These are phyloP conservation scores for Cadophora sp. DNA, from an alignment of 2,329 filamentous ascomycete genomes.

Conservation along the genomic window DNA sequence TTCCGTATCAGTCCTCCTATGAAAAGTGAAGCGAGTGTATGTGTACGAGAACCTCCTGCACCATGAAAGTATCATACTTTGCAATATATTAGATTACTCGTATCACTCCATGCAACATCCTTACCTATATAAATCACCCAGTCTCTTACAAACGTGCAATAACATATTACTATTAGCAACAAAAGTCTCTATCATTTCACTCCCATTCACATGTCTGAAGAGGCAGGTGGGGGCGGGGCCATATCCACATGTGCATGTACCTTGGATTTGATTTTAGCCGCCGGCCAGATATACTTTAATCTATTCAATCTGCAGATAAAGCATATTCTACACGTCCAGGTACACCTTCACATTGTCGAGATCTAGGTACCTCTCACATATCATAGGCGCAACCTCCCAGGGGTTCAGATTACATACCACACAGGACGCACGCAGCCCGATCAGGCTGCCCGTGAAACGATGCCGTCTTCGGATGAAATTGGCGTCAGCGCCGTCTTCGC, in stretches of 20 bases:
- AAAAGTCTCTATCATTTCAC: too few species aligned
- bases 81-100: too few species aligned
- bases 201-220: neutral
- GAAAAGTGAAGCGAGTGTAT: too few species aligned
- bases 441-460: neutral
- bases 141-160: too few species aligned
- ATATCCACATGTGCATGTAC: neutral
- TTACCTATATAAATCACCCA: too few species aligned
- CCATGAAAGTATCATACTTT: too few species aligned
- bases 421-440: neutral
- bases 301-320: neutral
- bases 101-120: too few species aligned
- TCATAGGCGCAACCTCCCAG: neutral
- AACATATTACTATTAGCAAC: too few species aligned
- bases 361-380: neutral
- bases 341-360: neutral
- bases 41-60: too few species aligned
- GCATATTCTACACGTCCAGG: neutral
- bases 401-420: neutral
- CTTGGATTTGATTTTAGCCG: neutral
- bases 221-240: conserved; percentile 7
- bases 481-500: neutral
- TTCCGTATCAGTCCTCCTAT: too few species aligned
- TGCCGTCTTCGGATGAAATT: conserved; percentile 7
- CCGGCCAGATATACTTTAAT: neutral